phyloP scores from a whole-genome alignment of 2,329 filamentous ascomycete genomes.

The Aspergillus nomiae region DNA sequence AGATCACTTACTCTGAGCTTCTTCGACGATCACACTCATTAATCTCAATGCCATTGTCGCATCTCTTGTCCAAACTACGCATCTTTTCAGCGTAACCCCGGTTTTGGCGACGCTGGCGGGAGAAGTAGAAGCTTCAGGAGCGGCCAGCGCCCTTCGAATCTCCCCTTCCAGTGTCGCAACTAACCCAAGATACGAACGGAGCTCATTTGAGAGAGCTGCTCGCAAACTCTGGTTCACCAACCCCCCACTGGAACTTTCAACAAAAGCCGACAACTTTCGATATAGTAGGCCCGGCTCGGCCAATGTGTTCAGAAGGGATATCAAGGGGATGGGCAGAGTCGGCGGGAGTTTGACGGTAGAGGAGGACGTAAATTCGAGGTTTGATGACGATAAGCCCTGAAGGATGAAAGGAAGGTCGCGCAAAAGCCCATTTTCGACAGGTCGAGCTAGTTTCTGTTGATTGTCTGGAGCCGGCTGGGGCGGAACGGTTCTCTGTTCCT shows the following conservation, averaged over 20 bases:
- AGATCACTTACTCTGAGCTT: constrained; percentile 68
- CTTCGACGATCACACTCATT: constrained; percentile 92
- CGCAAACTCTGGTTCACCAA: constrained; percentile 90
- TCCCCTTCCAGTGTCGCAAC: constrained; percentile 92
- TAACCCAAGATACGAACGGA: constrained; percentile 85
- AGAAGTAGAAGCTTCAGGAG: constrained; percentile 61
- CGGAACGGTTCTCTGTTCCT: constrained; percentile 18
- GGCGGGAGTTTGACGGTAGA: constrained; percentile 73
- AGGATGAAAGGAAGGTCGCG: constrained; percentile 89
- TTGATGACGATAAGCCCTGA: constrained; percentile 86
- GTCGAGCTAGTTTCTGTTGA: constrained; percentile 56
- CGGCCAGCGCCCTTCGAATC: constrained; percentile 77
- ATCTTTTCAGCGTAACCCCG: constrained; percentile 91
- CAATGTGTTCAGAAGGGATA: constrained; percentile 84
- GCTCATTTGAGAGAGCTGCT: constrained; percentile 79
- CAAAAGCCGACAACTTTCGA: constrained; percentile 75
- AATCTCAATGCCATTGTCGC: constrained; percentile 92
- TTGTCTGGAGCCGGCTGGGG: constrained; percentile 21
- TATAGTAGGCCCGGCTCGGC: constrained; percentile 95
- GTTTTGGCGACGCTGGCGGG: constrained; percentile 76
- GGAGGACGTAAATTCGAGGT: constrained; percentile 71
- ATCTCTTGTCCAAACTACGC: constrained; percentile 95
- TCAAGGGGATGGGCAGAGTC: constrained; percentile 77
- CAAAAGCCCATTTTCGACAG: constrained; percentile 67
- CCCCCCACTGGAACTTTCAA: constrained; percentile 77